Evolutionary conservation across 371 early-diverging fungal species (phyloP).

Genomic region (Saksenaea vasiformis): DNA sequence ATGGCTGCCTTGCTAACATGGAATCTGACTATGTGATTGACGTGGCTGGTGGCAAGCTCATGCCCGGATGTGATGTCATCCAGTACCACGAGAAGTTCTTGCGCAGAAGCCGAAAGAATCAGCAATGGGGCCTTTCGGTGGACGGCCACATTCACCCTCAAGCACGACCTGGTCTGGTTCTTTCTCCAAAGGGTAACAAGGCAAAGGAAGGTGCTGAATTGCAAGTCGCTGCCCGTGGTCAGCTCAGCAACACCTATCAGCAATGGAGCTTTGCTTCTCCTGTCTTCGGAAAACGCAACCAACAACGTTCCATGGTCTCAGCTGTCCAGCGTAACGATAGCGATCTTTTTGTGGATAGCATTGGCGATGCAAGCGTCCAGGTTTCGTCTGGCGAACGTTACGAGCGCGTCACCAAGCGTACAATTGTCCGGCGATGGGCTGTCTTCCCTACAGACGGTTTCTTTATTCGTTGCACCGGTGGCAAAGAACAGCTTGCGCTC

Average conservation of each 20-base stretch:
- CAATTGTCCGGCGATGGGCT: constrained; percentile 44
- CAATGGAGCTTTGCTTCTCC: constrained; percentile 48
- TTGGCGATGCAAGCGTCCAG: constrained; percentile 22
- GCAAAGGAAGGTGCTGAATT: constrained; percentile 29
- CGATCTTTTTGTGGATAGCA: constrained; percentile 20
- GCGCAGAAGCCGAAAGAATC: constrained; percentile 43
- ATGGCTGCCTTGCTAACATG: constrained; percentile 55
- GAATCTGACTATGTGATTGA: constrained; percentile 59
- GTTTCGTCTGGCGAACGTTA: constrained; percentile 28
- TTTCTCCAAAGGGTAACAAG: constrained; percentile 23
- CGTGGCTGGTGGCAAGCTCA: constrained; percentile 44
- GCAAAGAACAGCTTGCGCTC: constrained; percentile 32
- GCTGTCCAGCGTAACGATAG: not conserved
- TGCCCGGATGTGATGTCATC: constrained; percentile 32
- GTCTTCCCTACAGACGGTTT: constrained; percentile 40
- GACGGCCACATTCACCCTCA: constrained; percentile 47
- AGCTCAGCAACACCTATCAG: constrained; percentile 24
- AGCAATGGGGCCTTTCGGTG: constrained; percentile 48
- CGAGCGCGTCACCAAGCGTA: constrained; percentile 32
- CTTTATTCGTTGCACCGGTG: constrained; percentile 38
- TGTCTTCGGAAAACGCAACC: constrained; percentile 26
- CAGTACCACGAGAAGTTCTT: constrained; percentile 45
- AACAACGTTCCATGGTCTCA: not conserved
- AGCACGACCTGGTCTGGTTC: constrained; percentile 32
- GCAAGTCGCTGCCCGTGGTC: constrained; percentile 34